phyloP scores from a whole-genome alignment of 345 rosid genomes.

The Syzygium aqueum region DNA sequence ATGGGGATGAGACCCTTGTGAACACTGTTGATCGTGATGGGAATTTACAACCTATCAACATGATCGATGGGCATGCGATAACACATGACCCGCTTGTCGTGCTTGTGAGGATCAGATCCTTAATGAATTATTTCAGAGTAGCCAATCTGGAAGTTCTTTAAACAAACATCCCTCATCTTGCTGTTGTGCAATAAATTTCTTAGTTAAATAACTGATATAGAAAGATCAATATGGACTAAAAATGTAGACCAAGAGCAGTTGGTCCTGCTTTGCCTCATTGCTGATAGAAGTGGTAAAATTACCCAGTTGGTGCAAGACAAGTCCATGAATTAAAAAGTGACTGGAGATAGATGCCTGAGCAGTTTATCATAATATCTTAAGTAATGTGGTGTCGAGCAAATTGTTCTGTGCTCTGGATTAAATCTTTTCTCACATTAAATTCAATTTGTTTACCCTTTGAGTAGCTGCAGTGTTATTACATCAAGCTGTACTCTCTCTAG shows the following conservation, averaged over 20 bases:
- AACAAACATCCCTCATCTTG: neutral
- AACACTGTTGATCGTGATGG: constrained; percentile 84
- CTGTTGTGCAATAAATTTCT: neutral
- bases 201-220: neutral
- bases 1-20: constrained; percentile 84
- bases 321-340: neutral
- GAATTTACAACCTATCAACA: constrained; percentile 53
- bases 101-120: constrained; percentile 44
- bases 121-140: neutral
- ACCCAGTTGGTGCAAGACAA: neutral
- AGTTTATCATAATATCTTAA: neutral
- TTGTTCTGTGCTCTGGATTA: neutral
- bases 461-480: neutral
- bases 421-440: neutral
- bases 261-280: neutral
- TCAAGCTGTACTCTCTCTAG: neutral
- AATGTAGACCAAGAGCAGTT: neutral
- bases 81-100: constrained; percentile 89
- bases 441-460: neutral
- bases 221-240: neutral
- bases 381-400: neutral
- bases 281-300: neutral
- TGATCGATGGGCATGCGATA: constrained; percentile 72
- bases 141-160: neutral
- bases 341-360: neutral